Percentiles rank a stretch among this genome's conserved stretches.
These are phyloP conservation scores for Rachicladosporium sp. DNA, from an alignment of 2,329 filamentous ascomycete species.

Conservation along the genomic window DNA sequence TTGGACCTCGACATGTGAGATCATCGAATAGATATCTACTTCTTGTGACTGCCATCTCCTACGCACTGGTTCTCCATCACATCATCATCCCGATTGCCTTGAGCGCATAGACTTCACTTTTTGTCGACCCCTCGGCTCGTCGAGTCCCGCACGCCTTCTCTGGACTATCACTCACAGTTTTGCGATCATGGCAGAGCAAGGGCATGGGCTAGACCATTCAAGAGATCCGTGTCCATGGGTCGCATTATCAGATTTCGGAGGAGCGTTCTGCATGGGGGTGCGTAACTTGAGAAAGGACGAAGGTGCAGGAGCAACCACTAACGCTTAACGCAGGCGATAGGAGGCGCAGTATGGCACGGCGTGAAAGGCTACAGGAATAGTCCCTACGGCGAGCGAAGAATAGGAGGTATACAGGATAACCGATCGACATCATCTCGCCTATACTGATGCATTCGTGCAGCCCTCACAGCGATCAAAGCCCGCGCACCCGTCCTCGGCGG, in stretches of 20 bases:
- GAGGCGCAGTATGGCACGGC: constrained; percentile 76
- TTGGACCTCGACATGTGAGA: no score
- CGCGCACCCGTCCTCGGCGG: constrained; percentile 90
- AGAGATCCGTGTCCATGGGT: constrained; percentile 96
- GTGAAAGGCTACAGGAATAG: constrained; percentile 56
- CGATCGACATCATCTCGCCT: no score
- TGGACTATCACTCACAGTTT: no score
- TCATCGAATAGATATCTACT: no score
- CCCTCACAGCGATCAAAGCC: constrained; percentile 94
- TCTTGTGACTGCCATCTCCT: no score
- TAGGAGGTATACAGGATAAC: constrained; percentile 47
- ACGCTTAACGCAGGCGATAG: constrained; percentile 17
- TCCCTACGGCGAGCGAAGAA: constrained; percentile 77
- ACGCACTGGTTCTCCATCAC: no score
- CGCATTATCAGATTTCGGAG: constrained; percentile 91
- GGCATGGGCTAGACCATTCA: constrained; percentile 65
- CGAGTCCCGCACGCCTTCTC: no score
- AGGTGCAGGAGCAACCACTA: no score
- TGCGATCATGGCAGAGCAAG: not conserved
- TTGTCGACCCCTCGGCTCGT: no score
- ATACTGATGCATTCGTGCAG: constrained; percentile 14
- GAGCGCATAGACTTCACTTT: no score
- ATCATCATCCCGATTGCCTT: no score
- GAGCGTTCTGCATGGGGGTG: constrained; percentile 95
- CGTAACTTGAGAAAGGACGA: constrained; percentile 20